Evolutionary conservation across 768 basidiomycete genomes (phyloP).

Genomic region (Rhizopogon vinicolor): DNA sequence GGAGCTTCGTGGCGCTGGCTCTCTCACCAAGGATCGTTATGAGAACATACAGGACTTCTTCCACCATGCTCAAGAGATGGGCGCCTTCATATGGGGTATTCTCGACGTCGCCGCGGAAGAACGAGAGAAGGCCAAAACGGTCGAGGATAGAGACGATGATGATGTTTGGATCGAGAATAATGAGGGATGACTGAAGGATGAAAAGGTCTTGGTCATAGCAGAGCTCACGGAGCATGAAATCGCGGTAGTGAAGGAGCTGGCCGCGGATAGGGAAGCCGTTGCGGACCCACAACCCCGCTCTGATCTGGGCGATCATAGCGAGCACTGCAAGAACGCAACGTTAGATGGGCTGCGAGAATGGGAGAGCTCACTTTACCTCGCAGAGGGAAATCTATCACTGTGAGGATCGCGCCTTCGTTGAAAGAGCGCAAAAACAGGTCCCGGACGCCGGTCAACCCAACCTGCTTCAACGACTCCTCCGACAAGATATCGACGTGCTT

Average conservation of each 20-base stretch:
- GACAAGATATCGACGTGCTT: constrained; percentile 74
- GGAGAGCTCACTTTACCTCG: constrained; percentile 52
- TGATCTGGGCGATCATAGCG: constrained; percentile 90
- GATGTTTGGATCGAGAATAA: constrained; percentile 71
- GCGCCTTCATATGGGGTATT: constrained; percentile 61
- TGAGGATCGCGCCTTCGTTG: constrained; percentile 65
- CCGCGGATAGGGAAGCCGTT: constrained; percentile 96
- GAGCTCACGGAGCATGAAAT: constrained; percentile 91
- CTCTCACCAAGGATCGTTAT: constrained; percentile 85
- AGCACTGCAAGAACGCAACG: constrained; percentile 47
- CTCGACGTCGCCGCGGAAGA: constrained; percentile 62
- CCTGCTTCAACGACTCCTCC: constrained; percentile 44
- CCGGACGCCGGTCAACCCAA: constrained; percentile 50
- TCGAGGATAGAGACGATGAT: constrained; percentile 87
- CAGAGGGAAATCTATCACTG: constrained; percentile 83
- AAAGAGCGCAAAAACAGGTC: constrained; percentile 60
- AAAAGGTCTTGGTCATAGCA: constrained; percentile 96
- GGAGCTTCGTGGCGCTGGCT: constrained; percentile 65
- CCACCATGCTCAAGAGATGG: constrained; percentile 81
- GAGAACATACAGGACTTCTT: constrained; percentile 85
- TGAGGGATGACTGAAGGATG: constrained; percentile 81
- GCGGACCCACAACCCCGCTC: constrained; percentile 94
- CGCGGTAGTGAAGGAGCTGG: constrained; percentile 92
- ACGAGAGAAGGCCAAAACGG: constrained; percentile 76
- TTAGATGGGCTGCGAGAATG: background rate